These are phyloP conservation scores for Leccinum sublutescens DNA, from an alignment of 768 basidiomycete species.

Conservation along the genomic window DNA sequence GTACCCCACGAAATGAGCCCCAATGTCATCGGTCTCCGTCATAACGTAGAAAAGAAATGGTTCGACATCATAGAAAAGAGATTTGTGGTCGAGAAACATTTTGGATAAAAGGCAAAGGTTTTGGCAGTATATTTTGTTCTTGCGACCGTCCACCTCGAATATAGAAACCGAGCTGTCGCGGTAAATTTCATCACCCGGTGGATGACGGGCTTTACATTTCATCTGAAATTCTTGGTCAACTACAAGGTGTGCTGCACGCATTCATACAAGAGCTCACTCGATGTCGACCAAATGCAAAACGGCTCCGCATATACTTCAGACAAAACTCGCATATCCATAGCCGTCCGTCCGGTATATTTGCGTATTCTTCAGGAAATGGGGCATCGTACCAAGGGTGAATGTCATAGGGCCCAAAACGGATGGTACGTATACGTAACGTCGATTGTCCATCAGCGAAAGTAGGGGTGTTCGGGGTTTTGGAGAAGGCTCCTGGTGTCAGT, in stretches of 20 bases:
- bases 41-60: slow-evolving; percentile 99
- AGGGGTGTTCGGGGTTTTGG: slow-evolving; percentile 33
- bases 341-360: slow-evolving; percentile 84
- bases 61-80: slow-evolving; percentile 98
- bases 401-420: slow-evolving; percentile 88
- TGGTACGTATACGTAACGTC: slow-evolving; percentile 73
- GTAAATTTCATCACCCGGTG: slow-evolving; percentile 98
- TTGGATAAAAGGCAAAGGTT: slow-evolving; percentile 96
- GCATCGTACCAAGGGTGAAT: slow-evolving; percentile 99
- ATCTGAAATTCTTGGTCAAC: slow-evolving; percentile 48
- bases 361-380: slow-evolving; percentile 97
- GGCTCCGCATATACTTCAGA: slow-evolving; percentile 95
- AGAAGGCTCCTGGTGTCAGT: slow-evolving; percentile 34
- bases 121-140: slow-evolving; percentile 99
- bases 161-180: slow-evolving; percentile 85
- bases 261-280: slow-evolving; percentile 50
- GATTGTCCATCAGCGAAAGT: slow-evolving; percentile 20
- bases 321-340: slow-evolving; percentile 99
- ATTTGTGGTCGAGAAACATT: slow-evolving; percentile 99
- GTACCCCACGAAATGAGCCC: slow-evolving; percentile 95
- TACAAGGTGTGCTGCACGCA: neutral
- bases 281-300: slow-evolving; percentile 83
- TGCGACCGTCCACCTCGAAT: slow-evolving; percentile 97
- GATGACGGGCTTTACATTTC: slow-evolving; percentile 94
- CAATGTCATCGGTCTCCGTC: slow-evolving; percentile 85